Base-by-base conservation (phyloP, 768 basidiomycete genomes). In the Sarcodon aspratus region DNA sequence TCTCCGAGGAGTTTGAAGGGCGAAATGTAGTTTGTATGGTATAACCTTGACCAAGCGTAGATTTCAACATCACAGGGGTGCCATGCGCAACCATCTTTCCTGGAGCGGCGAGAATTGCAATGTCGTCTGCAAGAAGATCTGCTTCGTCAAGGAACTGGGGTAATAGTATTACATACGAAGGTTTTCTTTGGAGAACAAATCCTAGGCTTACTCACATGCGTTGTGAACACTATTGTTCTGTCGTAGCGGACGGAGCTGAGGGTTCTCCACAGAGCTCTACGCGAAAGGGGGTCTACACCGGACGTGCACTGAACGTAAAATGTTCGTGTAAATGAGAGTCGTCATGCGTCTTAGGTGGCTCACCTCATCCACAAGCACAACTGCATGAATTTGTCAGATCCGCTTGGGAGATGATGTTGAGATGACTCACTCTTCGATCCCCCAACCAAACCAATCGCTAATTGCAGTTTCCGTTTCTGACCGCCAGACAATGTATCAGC, bases 401-500 rank as follows among this genome's bases (percentile, higher is more conserved):
- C 6, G 12, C 10, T 11, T 21, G 44, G 46, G 37, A 53, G 48
- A 5, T 27, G 21, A 27, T 27, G 21, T 27, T 5, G 21, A 27
- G 21, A 36, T 1, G 6, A 66, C 76, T 47, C 54, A 82, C 80
- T 77, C 57, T 76, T 78, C 0, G 85, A 86, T 1, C 85, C 85
- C 5, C 85, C 85, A 21, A 87, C 68, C 9, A 90, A 66, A 9
- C 86, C 86, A 55, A 86, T 80, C 0, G 87, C 87, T n/a, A 89
- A 67, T 55, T 90, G 87, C 21, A 90, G 65, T 63, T 89, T 89
- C 57, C 87, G 63, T 66, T 88, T 89, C 66, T 90, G 86, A 7
- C 87, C 87, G 1, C 87, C 87, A 44, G 79, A 81, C 34, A 90
- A 69, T 1, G 77, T 81, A 47, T 67, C 67, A 1, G 85, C 78